Evolutionary conservation across 306 rosid genomes (phyloP).

Genomic region (Ziziphus jujuba): DNA sequence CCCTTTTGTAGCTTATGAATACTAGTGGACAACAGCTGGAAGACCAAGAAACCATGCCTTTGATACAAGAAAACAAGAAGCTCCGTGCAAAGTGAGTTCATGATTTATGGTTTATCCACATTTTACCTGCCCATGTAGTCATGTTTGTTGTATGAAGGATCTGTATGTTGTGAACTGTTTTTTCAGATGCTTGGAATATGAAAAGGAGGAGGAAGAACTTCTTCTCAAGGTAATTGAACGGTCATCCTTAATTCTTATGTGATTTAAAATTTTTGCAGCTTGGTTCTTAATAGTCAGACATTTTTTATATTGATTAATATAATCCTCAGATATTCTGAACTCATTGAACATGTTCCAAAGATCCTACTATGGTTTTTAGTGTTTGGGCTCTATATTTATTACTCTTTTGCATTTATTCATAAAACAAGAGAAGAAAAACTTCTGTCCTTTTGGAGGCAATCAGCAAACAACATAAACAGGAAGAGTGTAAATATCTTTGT

Average conservation of each 20-base stretch:
- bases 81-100: slow-evolving; percentile 63
- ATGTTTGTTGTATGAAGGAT: background rate
- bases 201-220: slow-evolving; percentile 50
- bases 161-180: background rate
- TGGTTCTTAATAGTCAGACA: background rate
- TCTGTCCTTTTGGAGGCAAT: too few relatives aligned
- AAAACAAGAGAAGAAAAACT: too few relatives aligned
- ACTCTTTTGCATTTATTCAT: too few relatives aligned
- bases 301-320: background rate
- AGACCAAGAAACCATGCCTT: slow-evolving; percentile 41
- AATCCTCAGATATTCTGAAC: background rate
- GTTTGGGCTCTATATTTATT: too few relatives aligned
- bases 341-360: too few relatives aligned
- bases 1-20: slow-evolving; percentile 33
- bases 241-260: background rate
- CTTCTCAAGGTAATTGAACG: slow-evolving; percentile 55
- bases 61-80: slow-evolving; percentile 60
- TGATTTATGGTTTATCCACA: background rate
- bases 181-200: slow-evolving; percentile 62
- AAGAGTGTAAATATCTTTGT: too few relatives aligned
- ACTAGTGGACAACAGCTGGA: slow-evolving; percentile 28
- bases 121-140: background rate
- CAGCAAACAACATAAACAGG: too few relatives aligned
- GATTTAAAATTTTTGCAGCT: background rate
- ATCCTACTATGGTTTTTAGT: too few relatives aligned